Evolutionary conservation across 2,329 filamentous ascomycete species (phyloP), one percentile per base, ranked within the genome.

Genomic region (Biscogniauxia marginata): DNA sequence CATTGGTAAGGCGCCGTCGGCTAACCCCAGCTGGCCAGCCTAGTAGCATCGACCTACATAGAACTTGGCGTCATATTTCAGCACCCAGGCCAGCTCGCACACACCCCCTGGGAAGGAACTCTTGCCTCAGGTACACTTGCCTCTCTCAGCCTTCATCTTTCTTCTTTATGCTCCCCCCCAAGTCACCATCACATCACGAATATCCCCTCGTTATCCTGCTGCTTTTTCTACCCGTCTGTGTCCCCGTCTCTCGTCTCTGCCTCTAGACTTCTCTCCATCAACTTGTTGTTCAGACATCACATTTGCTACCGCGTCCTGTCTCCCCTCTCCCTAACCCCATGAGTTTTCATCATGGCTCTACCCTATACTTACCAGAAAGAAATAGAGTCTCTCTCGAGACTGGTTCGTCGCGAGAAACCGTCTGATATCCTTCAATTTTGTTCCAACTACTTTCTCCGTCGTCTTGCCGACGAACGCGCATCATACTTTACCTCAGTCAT

Each of bases 391-490:
- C 82, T 88, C 71, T 83, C 84, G 70, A 79, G 79, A 74, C 79
- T 87, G 73, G 74, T 88, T 64, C 75, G 79, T 64, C 80, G 81
- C 68, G 72, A 79, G 64, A 77, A 83, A 60, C 84, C 86, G 51
- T 66, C 77, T 71, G 86, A 90, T 76, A 79, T 86, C 70, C 79
- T 88, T 65, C 86, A 90, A 73, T 87, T 86, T 78, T 88, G 85
- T 76, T 82, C 84, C 73, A 85, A 88, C 74, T 84, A 84, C 77
- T 89, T 88, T 74, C 76, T 79, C 64, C 79, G 78, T 70, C 84
- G 84, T 68, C 83, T 90, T 67, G 83, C 86, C 71, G 79, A 80
- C 69, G 84, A 89, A 77, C 84, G 84, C 68, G 75, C 79, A 77
- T 82, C 70, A 79, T 82, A 71, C 73, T 82, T 66, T 74, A 64